Base-by-base conservation (phyloP, 2,329 filamentous ascomycete species). In the Colletotrichum sublineola region DNA sequence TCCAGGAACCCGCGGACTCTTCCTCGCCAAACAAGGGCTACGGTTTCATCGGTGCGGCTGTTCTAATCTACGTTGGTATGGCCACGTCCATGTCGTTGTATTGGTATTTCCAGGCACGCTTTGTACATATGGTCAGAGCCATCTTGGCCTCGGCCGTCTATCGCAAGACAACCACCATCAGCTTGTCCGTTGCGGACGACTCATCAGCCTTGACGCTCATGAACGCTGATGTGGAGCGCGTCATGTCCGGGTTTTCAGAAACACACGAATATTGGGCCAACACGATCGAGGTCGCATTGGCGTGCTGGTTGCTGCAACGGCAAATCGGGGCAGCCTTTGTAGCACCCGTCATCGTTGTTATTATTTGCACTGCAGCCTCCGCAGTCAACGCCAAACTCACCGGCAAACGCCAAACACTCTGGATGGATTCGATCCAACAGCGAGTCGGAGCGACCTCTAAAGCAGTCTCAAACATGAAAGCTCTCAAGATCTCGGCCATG, bases 141-240 rank as follows among this genome's bases (percentile, higher is more conserved):
- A 78, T 78, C 31, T 76, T 84, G 0, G 78, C 77, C 1, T 74
- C 79, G 0, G 77, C 76, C 3, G 77, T 84, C 2, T 84, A 82
- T 58, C 66, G 56, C 14, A 80, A 82, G 69, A 81, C 80, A 1
- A 79, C 78, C 0, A 73, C 74, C 18, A 74, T 81, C n/a, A 79
- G 79, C 8, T 68, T 81, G 3, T 79, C 78, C 0, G 75, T 78
- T 0, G 77, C 80, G 3, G 80, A 83, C 44, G 80, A 84, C n/a
- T 79, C 81, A 3, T 81, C 83, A 0, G 80, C 84, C 0, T 73
- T 87, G 55, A 86, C 85, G 0, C 78, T 87, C 3, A 87, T 87
- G 85, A 85, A 81, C 67, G 81, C 83, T 4, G 86, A 88, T 60
- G 78, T 86, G 12, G 85, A 86, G 68, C 79, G 82, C 6, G 81